Conservation (phyloP, 2,329 filamentous ascomycete genomes). For the Didymella segeticola region DNA sequence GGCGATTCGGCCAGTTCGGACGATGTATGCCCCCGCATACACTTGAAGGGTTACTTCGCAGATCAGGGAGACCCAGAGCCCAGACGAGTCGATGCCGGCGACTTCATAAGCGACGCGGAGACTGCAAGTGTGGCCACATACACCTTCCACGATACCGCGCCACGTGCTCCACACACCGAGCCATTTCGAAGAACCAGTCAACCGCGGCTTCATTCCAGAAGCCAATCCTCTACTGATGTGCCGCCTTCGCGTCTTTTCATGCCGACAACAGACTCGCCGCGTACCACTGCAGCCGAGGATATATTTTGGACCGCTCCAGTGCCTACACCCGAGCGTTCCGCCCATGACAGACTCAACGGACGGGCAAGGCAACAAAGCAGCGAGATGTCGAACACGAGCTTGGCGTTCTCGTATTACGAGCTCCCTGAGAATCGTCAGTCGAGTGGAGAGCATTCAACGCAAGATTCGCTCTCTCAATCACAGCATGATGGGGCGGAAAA, state of each 20-base stretch:
- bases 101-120: not conserved
- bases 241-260: slow-evolving; percentile 15
- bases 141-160: slow-evolving; percentile 9
- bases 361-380: slow-evolving; percentile 27
- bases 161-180: slow-evolving; percentile 27
- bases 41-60: slow-evolving; percentile 18
- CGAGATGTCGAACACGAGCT: slow-evolving; percentile 36
- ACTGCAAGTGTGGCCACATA: not conserved
- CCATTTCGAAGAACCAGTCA: slow-evolving; percentile 22
- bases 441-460: slow-evolving; percentile 28
- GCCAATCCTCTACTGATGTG: slow-evolving; percentile 34
- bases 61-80: not conserved
- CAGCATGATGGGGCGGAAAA: slow-evolving; percentile 33
- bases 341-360: not conserved
- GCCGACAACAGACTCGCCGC: not conserved
- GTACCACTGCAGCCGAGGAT: slow-evolving; percentile 20
- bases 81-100: not conserved
- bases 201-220: slow-evolving; percentile 21
- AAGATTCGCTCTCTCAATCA: slow-evolving; percentile 13
- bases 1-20: not conserved
- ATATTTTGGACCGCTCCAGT: slow-evolving; percentile 1
- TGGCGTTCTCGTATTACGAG: slow-evolving; percentile 43
- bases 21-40: not conserved
- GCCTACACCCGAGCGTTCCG: not conserved
- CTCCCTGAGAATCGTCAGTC: slow-evolving; percentile 35